Evolutionary conservation across 345 rosid genomes (phyloP).

Genomic region (Citrus maxima): DNA sequence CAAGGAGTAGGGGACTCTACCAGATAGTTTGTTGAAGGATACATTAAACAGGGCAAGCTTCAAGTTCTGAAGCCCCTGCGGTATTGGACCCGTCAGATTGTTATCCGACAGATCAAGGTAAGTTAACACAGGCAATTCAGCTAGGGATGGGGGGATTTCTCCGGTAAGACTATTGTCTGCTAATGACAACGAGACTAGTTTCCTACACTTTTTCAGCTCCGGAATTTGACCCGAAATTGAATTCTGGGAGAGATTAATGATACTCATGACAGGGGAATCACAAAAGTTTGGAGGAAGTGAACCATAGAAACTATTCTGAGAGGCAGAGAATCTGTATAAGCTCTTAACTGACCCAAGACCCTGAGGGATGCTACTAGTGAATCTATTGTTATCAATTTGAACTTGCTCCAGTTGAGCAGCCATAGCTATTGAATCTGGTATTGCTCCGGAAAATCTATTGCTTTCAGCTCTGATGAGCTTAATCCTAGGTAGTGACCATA

Average conservation of each 20-base stretch:
- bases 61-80: constrained; percentile 68
- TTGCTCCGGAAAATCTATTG: constrained; percentile 64
- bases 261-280: constrained; percentile 91
- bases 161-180: constrained; percentile 66
- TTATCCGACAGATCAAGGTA: constrained; percentile 90
- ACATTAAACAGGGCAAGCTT: constrained; percentile 93
- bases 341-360: constrained; percentile 79
- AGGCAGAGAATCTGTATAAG: constrained; percentile 85
- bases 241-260: constrained; percentile 76
- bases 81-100: constrained; percentile 77
- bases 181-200: constrained; percentile 76
- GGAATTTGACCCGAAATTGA: constrained; percentile 73
- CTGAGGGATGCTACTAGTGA: constrained; percentile 58
- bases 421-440: constrained; percentile 62
- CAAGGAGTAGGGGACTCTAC: constrained; percentile 62
- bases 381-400: constrained; percentile 82
- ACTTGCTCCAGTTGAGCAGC: constrained; percentile 82
- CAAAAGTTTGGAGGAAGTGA: constrained; percentile 71
- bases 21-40: constrained; percentile 74
- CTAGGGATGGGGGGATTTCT: constrained; percentile 66
- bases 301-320: constrained; percentile 63
- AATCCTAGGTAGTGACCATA: constrained; percentile 68
- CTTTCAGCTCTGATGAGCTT: constrained; percentile 80
- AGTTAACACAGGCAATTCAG: constrained; percentile 78
- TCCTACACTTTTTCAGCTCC: constrained; percentile 73